Evolutionary conservation across 2,329 filamentous ascomycete species (phyloP), one percentile per base, ranked within the genome.

Genomic region (Trichoderma sp.): DNA sequence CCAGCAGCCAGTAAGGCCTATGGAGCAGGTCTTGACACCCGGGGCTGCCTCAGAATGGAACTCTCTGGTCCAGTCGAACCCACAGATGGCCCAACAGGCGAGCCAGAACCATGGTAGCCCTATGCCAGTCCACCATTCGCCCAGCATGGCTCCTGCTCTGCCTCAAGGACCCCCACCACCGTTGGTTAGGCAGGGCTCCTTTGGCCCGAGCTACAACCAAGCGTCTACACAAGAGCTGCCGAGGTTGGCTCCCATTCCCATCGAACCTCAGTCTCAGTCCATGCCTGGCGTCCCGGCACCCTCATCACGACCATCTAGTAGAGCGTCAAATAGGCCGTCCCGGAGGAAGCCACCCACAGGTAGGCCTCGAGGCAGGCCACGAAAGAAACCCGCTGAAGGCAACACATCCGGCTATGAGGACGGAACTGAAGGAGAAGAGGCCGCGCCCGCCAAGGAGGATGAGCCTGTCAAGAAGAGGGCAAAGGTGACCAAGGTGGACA

Each of bases 341-440:
- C 78, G 81, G 28, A 83, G 80, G 71, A 83, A 80, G 70, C 81
- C 80, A 6, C 84, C 86, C 0, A 89, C 87, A 0, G 88, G 87
- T 11, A 83, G 87, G 43, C 88, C 87, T 2, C 82, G 87, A 64
- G 89, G 87, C 18, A 84, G 88, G 11, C 88, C 88, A 4, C 82
- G 85, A 53, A 90, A 90, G 80, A 85, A 84, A 73, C 83, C 84
- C 34, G 79, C 79, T 24, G 86, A 88, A 72, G 91, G 91, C 18
- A 93, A 92, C 79, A 93, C 90, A 11, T 94, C 92, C 56, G 91
- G 90, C 6, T 91, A 93, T 75, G 92, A 95, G 76, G 88, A 91
- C 75, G 85, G 85, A 24, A 88, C 89, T 18, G 86, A 91, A 77
- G 85, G 83, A n/a, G 88, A 90, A 73, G 88, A 90, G 14, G 85